Evolutionary conservation across 208 protist species (phyloP).

Genomic region (Leishmania gerbilli): DNA sequence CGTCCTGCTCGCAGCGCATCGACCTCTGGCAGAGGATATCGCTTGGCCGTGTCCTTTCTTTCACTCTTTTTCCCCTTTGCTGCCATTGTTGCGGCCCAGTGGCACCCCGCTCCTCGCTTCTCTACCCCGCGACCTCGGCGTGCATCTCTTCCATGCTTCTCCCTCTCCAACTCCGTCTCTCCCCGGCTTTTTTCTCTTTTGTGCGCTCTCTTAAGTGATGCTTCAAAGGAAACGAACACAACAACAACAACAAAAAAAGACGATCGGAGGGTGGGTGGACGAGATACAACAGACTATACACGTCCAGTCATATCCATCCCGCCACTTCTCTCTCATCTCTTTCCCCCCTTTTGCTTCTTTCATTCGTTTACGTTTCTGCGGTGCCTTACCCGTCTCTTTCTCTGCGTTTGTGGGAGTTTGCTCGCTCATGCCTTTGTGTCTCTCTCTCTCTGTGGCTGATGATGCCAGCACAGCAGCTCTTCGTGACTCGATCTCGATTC

Average conservation of each 20-base stretch:
- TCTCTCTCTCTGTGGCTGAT: not conserved
- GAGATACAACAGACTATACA: not conserved
- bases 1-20: not conserved
- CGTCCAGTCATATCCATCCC: not conserved
- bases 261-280: not conserved
- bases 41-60: not conserved
- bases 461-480: not conserved
- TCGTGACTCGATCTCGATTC: not conserved
- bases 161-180: not conserved
- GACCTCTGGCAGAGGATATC: not conserved
- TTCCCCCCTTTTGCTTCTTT: not conserved
- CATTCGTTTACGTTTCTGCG: not conserved
- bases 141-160: not conserved
- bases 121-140: not conserved
- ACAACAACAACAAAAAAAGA: not conserved
- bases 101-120: not conserved
- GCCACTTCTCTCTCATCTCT: too few species aligned
- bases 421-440: not conserved
- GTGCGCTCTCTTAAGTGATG: not conserved
- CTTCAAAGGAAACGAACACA: not conserved
- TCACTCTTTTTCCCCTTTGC: not conserved
- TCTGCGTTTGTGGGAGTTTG: not conserved
- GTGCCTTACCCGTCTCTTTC: not conserved
- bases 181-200: not conserved
- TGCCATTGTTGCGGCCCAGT: not conserved